phyloP scores from a whole-genome alignment of 2,329 filamentous ascomycete genomes.

The Magnaporthales sp. region DNA sequence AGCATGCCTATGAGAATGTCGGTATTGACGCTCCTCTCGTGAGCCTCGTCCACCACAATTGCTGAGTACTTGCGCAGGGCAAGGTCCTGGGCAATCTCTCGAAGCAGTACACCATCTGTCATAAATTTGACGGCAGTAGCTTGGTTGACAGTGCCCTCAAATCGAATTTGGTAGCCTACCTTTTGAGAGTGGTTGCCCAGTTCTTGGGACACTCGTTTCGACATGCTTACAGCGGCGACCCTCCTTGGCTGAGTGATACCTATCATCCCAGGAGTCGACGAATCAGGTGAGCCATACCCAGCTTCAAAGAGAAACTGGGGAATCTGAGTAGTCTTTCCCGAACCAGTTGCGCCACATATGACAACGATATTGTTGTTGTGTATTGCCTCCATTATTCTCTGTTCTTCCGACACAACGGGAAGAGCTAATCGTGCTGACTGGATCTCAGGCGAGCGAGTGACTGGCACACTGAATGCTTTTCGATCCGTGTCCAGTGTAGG shows the following conservation, averaged over 20 bases:
- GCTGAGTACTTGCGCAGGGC: slow-evolving; percentile 82
- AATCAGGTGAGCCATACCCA: slow-evolving; percentile 72
- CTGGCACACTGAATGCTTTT: slow-evolving; percentile 67
- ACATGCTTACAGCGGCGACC: slow-evolving; percentile 95
- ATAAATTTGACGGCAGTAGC: slow-evolving; percentile 96
- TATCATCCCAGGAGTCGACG: slow-evolving; percentile 83
- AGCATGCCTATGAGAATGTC: slow-evolving; percentile 98
- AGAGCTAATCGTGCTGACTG: slow-evolving; percentile 71
- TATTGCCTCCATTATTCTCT: slow-evolving; percentile 96
- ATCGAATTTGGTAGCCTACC: slow-evolving; percentile 91
- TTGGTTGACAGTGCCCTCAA: slow-evolving; percentile 72
- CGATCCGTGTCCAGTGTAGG: slow-evolving; percentile 51
- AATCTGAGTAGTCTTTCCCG: slow-evolving; percentile 94
- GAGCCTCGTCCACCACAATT: slow-evolving; percentile 92
- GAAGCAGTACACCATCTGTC: slow-evolving; percentile 92
- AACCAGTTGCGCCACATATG: slow-evolving; percentile 90
- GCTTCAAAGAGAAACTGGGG: slow-evolving; percentile 95
- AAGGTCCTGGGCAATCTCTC: slow-evolving; percentile 87
- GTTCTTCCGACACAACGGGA: slow-evolving; percentile 89
- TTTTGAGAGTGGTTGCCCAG: slow-evolving; percentile 66
- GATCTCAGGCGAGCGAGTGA: slow-evolving; percentile 62
- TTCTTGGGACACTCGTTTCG: slow-evolving; percentile 81
- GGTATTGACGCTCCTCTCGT: slow-evolving; percentile 95
- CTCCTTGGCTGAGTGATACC: slow-evolving; percentile 90
- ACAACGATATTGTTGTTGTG: slow-evolving; percentile 86